Evolutionary conservation across 2,329 filamentous ascomycete species (phyloP).

Genomic region (Penicillium paneum): DNA sequence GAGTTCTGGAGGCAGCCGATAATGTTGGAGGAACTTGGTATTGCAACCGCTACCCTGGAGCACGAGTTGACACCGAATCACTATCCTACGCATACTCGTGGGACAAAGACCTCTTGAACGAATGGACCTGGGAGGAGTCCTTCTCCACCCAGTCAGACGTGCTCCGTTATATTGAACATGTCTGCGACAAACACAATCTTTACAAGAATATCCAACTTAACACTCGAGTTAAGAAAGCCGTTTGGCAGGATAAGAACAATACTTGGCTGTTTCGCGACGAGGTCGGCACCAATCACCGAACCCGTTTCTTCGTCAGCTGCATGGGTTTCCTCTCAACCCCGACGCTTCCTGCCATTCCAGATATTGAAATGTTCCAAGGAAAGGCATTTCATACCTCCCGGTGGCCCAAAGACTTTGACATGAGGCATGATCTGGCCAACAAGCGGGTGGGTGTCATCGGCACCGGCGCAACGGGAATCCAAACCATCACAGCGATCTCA

Average conservation of each 20-base stretch:
- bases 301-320: slow-evolving; percentile 37
- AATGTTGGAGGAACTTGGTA: slow-evolving; percentile 48
- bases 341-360: slow-evolving; percentile 38
- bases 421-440: slow-evolving; percentile 19
- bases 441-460: slow-evolving; percentile 19
- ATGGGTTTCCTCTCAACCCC: slow-evolving; percentile 40
- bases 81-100: slow-evolving; percentile 42
- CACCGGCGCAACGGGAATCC: slow-evolving; percentile 19
- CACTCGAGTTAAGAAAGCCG: slow-evolving; percentile 34
- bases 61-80: slow-evolving; percentile 48
- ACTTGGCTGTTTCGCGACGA: slow-evolving; percentile 33
- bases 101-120: slow-evolving; percentile 20
- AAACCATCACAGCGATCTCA: slow-evolving; percentile 14
- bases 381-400: slow-evolving; percentile 40
- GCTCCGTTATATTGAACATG: slow-evolving; percentile 33
- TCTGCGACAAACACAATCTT: slow-evolving; percentile 35
- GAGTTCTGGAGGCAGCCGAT: slow-evolving; percentile 14
- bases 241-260: slow-evolving; percentile 30
- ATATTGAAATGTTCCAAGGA: slow-evolving; percentile 40
- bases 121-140: slow-evolving; percentile 38
- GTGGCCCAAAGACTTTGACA: slow-evolving; percentile 37
- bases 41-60: slow-evolving; percentile 49
- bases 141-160: slow-evolving; percentile 37
- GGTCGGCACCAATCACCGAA: slow-evolving; percentile 20
- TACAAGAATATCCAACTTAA: slow-evolving; percentile 42